Evolutionary conservation across 768 basidiomycete species (phyloP), one percentile per base, ranked within the genome.

Genomic region (Exidia glandulosa): DNA sequence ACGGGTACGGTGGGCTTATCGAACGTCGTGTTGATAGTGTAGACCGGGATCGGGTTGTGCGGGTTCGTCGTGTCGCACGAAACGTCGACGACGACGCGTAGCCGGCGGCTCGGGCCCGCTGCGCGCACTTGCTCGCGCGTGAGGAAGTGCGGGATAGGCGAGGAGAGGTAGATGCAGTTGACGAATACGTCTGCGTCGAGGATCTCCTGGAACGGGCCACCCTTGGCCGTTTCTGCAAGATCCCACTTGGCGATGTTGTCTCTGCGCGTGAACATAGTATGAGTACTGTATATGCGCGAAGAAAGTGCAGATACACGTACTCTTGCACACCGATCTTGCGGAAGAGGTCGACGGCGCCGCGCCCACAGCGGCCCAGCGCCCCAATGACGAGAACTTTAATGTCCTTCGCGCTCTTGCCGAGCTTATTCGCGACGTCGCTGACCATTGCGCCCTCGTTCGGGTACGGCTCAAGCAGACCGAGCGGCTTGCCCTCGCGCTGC

Each of bases 11-110:
- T 96, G 19, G 96, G 96, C 60, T 90, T 80, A 54, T 86, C 81
- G 71, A 97, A 97, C 0, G 91, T 94, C 25, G 95, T 98, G 75
- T 96, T 97, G 75, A 94, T 81, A 59, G 69, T 77, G 75, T 99
- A 99, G 62, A 99, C 87, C 9, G 96, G 96, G 65, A 98, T 88
- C 1, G 96, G 96, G 72, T 98, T 99, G 81, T 87, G 88, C 16
- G 96, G 94, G 73, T 99, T 99, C 58, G 94, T 98, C 27, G 95
- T 98, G 72, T 99, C 96, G 77, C 96, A 99, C 71, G 92, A 95
- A 66, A 99, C 96, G 66, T 99, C 96, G 29, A 97, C 96, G 54
- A 97, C 84, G 31, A 94, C 85, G 27, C 83, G 78, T 61, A 99
- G 73, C 60, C 79, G 77, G 61, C 96, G 79, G 19, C 73, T 66